Base-by-base conservation (phyloP, 768 basidiomycete genomes). In the Pleurotus eryngii region DNA sequence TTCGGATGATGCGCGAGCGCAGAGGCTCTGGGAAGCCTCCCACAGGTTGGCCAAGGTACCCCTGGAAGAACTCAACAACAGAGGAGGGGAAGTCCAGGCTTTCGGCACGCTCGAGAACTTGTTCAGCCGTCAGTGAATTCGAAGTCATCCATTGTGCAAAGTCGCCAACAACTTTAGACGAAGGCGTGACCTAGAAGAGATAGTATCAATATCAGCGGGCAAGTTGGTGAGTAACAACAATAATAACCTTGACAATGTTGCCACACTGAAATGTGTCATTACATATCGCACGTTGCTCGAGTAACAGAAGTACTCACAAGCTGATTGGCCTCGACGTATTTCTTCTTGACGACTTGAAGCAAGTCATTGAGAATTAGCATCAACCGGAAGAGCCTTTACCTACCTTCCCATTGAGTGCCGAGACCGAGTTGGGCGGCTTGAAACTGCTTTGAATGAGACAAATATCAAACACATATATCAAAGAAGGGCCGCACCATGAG, bases 121-220 rank as follows among this genome's bases (percentile, higher is more conserved):
- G 89, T 63, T 87, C 75, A 73, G 94, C 93, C 55, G 86, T 82
- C 58, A 98, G 78, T 60, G 86, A 85, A 79, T 98, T 98, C 63
- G 92, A 91, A 37, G 94, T 95, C 94, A 98, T 95, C 89, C 90
- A 97, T 74, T 99, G 97, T 15, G 97, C 97, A 73, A 99, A 97
- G 77, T 99, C 97, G 22, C 97, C 97, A 49, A 98, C 95, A 48
- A 96, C 93, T 78, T 98, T 99, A 43, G 97, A 98, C 11, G 97
- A 97, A 27, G 97, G 97, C 22, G 97, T 99, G 64, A 98, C 96
- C 85, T 86, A 65, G 8, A 35, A 46, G 53, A 39, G 30, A 30
- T 18, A 6, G 46, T 48, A 27, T 24, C 45, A 9, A 49, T 20
- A 35, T 35, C 30, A 9, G 2, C 4, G 30, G 30, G 9, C 30